phyloP scores from a whole-genome alignment of 2,329 filamentous ascomycete genomes.

The Pseudonectria buxi region DNA sequence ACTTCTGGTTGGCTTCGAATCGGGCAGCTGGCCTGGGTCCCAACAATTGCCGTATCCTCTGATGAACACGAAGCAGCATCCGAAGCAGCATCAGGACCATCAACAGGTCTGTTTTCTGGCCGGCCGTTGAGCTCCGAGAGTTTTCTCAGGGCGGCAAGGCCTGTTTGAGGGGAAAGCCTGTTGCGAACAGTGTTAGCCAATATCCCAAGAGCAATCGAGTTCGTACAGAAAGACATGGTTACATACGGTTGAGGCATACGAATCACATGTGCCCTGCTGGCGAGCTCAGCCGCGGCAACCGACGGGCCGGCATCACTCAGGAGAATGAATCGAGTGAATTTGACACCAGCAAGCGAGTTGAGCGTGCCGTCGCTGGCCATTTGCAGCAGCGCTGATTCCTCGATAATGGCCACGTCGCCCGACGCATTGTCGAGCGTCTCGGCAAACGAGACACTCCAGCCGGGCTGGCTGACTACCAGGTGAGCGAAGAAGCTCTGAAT shows the following conservation, averaged over 20 bases:
- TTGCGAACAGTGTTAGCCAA: too few species aligned
- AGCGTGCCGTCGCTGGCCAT: not conserved
- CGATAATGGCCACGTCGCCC: not conserved
- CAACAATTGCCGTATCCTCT: too few species aligned
- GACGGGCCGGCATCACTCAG: not conserved
- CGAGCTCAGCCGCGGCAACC: not conserved
- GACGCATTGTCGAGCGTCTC: not conserved
- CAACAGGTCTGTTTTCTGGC: too few species aligned
- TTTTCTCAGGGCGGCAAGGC: too few species aligned
- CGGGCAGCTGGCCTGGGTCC: too few species aligned
- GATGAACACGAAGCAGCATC: too few species aligned
- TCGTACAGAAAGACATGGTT: not conserved
- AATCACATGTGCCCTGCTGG: not conserved
- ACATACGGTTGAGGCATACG: not conserved
- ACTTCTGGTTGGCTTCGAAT: too few species aligned
- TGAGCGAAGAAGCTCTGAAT: not conserved
- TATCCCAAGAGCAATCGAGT: too few species aligned
- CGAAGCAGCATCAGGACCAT: too few species aligned
- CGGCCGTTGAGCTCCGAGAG: too few species aligned
- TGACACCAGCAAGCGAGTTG: not conserved
- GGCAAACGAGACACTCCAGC: not conserved
- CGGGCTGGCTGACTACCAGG: not conserved
- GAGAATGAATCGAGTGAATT: not conserved
- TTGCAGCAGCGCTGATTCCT: not conserved
- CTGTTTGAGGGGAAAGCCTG: too few species aligned